phyloP scores from a whole-genome alignment of 1,139 yeast genomes.

The Pneumocystis jirovecii region DNA sequence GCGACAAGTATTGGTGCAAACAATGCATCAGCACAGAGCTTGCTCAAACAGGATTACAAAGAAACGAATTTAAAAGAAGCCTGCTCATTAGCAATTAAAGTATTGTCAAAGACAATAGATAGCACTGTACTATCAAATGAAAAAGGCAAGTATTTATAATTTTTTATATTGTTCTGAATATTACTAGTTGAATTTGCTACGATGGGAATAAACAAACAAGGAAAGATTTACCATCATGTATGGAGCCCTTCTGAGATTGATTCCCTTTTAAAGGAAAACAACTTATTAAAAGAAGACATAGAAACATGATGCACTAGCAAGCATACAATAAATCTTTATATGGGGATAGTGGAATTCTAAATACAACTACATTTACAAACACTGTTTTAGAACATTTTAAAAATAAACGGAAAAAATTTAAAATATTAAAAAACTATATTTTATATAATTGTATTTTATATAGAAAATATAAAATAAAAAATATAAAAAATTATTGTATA shows the following conservation, averaged over 20 bases:
- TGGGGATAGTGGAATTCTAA: not conserved
- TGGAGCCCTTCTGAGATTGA: slow-evolving; percentile 74
- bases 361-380: not conserved
- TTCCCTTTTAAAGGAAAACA: slow-evolving; percentile 53
- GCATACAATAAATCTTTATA: not conserved
- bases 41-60: slow-evolving; percentile 86
- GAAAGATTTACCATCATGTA: slow-evolving; percentile 49
- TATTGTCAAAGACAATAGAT: slow-evolving; percentile 88
- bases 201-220: slow-evolving; percentile 36
- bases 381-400: not conserved
- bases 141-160: slow-evolving; percentile 26
- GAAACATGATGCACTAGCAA: not conserved
- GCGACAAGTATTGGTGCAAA: slow-evolving; percentile 96
- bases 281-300: not conserved
- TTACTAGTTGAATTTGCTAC: slow-evolving; percentile 68
- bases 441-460: too few relatives aligned
- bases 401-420: not conserved
- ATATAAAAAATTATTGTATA: slow-evolving; percentile 8
- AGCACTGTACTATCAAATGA: slow-evolving; percentile 71
- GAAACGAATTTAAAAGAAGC: slow-evolving; percentile 67
- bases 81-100: slow-evolving; percentile 75
- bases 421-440: not conserved
- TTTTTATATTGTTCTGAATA: not conserved
- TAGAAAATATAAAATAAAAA: not conserved
- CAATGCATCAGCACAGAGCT: slow-evolving; percentile 88